Evolutionary conservation across 352 stramenopile species (phyloP).

Genomic region (Phytophthora fragariae): DNA sequence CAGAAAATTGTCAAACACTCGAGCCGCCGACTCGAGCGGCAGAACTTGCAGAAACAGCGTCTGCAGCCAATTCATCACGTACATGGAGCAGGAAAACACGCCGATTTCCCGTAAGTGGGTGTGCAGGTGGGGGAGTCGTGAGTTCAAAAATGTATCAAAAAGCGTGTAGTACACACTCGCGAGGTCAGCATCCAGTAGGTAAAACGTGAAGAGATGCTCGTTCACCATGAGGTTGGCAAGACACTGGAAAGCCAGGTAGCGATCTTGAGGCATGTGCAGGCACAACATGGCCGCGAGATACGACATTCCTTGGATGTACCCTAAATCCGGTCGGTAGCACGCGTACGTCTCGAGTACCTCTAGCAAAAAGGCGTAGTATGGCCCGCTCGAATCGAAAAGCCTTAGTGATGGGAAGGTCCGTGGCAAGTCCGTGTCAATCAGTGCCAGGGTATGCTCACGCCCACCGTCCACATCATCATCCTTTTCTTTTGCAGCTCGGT

Average conservation of each 20-base stretch:
- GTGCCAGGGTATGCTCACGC: constrained; percentile 76
- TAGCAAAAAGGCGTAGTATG: constrained; percentile 79
- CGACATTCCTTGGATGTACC: constrained; percentile 92
- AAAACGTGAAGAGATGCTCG: constrained; percentile 91
- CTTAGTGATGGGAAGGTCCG: constrained; percentile 86
- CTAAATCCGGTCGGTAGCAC: constrained; percentile 87
- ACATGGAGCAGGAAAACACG: constrained; percentile 76
- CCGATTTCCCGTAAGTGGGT: constrained; percentile 66
- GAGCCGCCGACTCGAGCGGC: constrained; percentile 74
- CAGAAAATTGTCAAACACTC: constrained; percentile 88
- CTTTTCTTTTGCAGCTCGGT: constrained; percentile 38
- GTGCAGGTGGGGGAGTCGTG: constrained; percentile 58
- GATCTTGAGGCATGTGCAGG: constrained; percentile 86
- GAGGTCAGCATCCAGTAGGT: constrained; percentile 82
- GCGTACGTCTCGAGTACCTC: constrained; percentile 90
- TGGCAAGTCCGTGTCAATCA: constrained; percentile 90
- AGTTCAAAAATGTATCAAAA: constrained; percentile 75
- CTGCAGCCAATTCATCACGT: constrained; percentile 91
- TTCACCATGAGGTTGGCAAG: constrained; percentile 90
- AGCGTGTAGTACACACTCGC: constrained; percentile 84
- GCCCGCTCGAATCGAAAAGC: constrained; percentile 77
- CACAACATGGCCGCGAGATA: constrained; percentile 89
- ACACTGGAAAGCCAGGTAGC: constrained; percentile 86
- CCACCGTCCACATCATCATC: constrained; percentile 47
- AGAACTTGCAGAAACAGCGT: constrained; percentile 88